phyloP scores from a whole-genome alignment of 192 early-diverging fungal genomes.

The Thoreauomyces humboldtii region DNA sequence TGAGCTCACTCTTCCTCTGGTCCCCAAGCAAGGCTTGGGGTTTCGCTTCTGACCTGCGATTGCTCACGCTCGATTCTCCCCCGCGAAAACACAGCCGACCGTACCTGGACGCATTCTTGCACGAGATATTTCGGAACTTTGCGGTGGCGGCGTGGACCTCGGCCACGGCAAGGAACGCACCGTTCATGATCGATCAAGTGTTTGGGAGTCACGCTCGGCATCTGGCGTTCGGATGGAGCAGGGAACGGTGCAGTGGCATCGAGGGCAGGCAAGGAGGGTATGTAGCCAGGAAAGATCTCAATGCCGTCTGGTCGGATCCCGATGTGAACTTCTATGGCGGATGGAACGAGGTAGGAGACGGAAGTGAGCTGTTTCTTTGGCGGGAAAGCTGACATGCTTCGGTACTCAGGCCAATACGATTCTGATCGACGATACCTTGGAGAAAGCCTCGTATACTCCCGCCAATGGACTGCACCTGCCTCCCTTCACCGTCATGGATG shows the following conservation, averaged over 20 bases:
- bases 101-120: constrained; percentile 41
- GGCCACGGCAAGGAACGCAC: constrained; percentile 36
- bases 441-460: constrained; percentile 34
- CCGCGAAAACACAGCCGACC: constrained; percentile 27
- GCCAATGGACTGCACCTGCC: constrained; percentile 37
- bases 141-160: constrained; percentile 46
- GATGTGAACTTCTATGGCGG: constrained; percentile 6
- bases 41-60: background rate
- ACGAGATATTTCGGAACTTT: constrained; percentile 31
- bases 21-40: background rate
- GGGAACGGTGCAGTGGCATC: constrained; percentile 30
- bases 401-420: constrained; percentile 50
- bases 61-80: background rate
- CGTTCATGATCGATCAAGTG: constrained; percentile 26
- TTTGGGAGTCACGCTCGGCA: constrained; percentile 27
- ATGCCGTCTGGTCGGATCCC: constrained; percentile 32
- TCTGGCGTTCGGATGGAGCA: constrained; percentile 35
- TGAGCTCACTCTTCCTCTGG: background rate
- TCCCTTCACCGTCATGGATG: constrained; percentile 34
- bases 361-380: background rate
- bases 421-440: constrained; percentile 39
- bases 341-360: constrained; percentile 15
- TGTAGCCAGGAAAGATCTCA: constrained; percentile 36
- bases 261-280: background rate
- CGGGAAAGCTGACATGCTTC: too few relatives aligned